Evolutionary conservation across 495 filamentous ascomycete genomes (phyloP), one percentile per base, ranked within the genome.

Genomic region (Penicillium odoratum): DNA sequence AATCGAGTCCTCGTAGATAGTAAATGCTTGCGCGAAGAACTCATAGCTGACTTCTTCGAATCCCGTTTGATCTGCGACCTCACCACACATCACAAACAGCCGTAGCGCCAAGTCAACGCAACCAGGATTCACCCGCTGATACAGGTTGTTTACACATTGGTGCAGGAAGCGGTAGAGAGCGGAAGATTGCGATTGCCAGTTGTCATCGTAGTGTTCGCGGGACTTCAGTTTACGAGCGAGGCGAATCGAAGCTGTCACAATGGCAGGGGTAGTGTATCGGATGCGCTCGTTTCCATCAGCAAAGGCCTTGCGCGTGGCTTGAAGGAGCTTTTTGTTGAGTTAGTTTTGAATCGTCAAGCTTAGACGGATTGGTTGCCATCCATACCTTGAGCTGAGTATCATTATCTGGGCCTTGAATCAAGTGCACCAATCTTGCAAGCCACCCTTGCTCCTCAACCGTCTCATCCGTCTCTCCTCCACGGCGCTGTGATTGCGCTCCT

Each of bases 21-120:
- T 98, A 59, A 98, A 98, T 1, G 94, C 94, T 68, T 98, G 95
- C 3, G 93, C 94, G 65, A 97, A 98, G 79, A 95, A 98, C 72
- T 98, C 94, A 72, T 98, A 98, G 16, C 90, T 88, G 28, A 97
- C 89, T 74, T 98, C 94, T 71, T 98, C 94, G 61, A 93, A 93
- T 13, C 88, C 90, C 5, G 87, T 93, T 70, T 94, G 90, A 64
- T 97, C 93, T 25, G 95, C 92, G 30, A 93, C 87, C 73, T 97
- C 93, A 15, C 94, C 94, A 66, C 91, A 96, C 58, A 89, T 85
- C 51, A 93, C 84, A 69, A 97, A 98, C 8, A 97, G 78, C 4
- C 94, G 90, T 16, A 98, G 83, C 11, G 87, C 83, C 8, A 98
- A 82, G 69, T 98, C 95, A 3, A 93, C 91, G 31, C 85, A 86